A percentile compares a stretch with the other conserved stretches of the same genome.
Evolutionary conservation across 1,284 basidiomycete genomes (phyloP).

Genomic region (Cutaneotrichosporon sp.): DNA sequence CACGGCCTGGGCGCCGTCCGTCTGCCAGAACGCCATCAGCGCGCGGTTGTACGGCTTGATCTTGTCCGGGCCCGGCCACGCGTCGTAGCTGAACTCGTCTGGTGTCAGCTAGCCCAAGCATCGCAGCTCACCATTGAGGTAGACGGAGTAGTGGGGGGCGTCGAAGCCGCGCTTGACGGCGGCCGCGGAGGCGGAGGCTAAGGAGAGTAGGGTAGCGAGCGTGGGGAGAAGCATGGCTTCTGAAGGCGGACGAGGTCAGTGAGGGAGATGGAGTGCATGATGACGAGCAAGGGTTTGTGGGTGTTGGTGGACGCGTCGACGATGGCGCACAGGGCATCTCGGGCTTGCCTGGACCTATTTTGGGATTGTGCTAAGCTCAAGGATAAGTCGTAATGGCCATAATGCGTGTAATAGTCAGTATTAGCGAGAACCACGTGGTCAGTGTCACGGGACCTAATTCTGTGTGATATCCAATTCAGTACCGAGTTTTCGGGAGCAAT

Average conservation of each 20-base stretch:
- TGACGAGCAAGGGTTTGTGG: not conserved
- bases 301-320: no score
- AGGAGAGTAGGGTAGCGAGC: constrained; percentile 18
- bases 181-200: constrained; percentile 14
- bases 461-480: no score
- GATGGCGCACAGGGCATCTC: no score
- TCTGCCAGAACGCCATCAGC: constrained; percentile 58
- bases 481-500: no score
- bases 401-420: no score
- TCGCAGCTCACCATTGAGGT: constrained; percentile 39
- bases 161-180: constrained; percentile 20
- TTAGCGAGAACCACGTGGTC: no score
- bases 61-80: constrained; percentile 27
- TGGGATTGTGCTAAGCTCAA: no score
- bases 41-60: constrained; percentile 50
- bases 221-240: constrained; percentile 16
- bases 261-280: not conserved
- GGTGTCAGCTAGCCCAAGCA: constrained; percentile 20
- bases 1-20: constrained; percentile 45
- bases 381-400: no score
- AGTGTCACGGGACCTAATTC: no score
- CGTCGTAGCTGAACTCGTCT: constrained; percentile 38
- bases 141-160: constrained; percentile 50
- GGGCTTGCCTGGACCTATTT: no score
- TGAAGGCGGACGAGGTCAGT: no score